Percentiles rank a stretch among this genome's conserved stretches.
Evolutionary conservation across 768 basidiomycete species (phyloP).

Genomic region (Lactifluus echinatus): DNA sequence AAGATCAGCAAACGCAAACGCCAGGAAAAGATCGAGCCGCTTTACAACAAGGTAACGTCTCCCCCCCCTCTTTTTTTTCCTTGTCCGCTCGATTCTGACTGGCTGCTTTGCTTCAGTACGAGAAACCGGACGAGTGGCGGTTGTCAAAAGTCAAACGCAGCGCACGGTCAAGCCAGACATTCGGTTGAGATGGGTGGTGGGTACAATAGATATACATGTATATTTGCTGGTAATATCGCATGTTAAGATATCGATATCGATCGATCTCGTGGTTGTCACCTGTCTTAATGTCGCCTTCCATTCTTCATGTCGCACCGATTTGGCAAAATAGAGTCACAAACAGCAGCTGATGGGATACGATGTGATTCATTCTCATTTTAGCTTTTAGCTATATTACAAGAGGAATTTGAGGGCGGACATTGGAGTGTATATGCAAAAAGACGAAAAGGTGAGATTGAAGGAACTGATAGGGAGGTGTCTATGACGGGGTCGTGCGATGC

Average conservation of each 20-base stretch:
- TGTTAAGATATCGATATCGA: too few relatives aligned
- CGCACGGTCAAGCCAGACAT: conserved; percentile 91
- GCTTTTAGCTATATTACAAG: conserved; percentile 2
- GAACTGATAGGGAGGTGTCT: neutral
- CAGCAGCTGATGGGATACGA: neutral
- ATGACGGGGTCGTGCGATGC: neutral
- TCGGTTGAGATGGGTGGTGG: conserved; percentile 44
- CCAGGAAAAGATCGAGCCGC: conserved; percentile 93
- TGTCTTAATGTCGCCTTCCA: neutral
- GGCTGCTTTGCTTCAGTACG: conserved; percentile 39
- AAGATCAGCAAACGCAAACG: conserved; percentile 96
- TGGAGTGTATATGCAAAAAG: neutral
- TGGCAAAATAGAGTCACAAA: neutral
- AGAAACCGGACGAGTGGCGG: conserved; percentile 92
- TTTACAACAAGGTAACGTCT: conserved; percentile 68
- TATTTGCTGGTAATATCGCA: neutral
- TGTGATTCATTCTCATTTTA: neutral
- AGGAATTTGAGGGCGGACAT: neutral
- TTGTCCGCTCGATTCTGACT: neutral
- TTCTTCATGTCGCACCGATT: neutral
- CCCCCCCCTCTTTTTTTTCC: neutral
- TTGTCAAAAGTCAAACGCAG: conserved; percentile 87
- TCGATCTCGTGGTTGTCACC: neutral
- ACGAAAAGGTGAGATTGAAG: neutral
- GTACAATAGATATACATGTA: neutral